A percentile compares a stretch with the other conserved stretches of the same genome.
Conservation (phyloP, 768 basidiomycete species). For the Chalciporus pseudorubinellus region DNA sequence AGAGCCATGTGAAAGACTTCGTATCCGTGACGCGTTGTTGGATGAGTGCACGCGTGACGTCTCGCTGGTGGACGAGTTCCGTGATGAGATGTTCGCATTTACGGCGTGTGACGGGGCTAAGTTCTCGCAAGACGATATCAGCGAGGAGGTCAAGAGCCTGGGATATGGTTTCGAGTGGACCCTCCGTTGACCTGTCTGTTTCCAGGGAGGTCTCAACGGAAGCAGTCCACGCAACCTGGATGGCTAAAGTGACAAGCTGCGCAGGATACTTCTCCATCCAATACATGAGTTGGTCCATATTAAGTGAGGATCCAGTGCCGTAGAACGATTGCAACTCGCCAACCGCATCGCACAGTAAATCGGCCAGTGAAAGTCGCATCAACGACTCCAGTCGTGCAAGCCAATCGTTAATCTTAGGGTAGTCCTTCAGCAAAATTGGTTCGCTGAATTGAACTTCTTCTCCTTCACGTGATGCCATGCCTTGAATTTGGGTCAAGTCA, state of each 20-base stretch:
- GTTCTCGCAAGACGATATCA: conserved; percentile 90
- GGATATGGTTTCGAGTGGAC: conserved; percentile 67
- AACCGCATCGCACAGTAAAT: conserved; percentile 76
- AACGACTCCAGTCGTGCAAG: conserved; percentile 85
- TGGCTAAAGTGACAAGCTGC: conserved; percentile 91
- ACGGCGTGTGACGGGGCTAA: conserved; percentile 85
- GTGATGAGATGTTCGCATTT: conserved; percentile 99
- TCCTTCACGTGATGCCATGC: conserved; percentile 94
- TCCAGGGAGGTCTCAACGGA: conserved; percentile 75
- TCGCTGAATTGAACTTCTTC: conserved; percentile 86
- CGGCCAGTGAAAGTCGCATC: conserved; percentile 89
- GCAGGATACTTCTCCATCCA: conserved; percentile 97
- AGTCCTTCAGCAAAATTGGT: conserved; percentile 87
- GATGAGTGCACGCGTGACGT: conserved; percentile 83
- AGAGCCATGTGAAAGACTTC: conserved; percentile 87
- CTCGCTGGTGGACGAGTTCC: conserved; percentile 96
- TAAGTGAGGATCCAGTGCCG: conserved; percentile 56
- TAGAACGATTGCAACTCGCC: conserved; percentile 80
- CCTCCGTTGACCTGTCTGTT: conserved; percentile 51
- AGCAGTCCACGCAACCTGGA: conserved; percentile 93
- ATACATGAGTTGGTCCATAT: conserved; percentile 65
- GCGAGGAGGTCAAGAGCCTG: conserved; percentile 93
- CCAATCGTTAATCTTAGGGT: conserved; percentile 99
- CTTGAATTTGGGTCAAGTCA: conserved; percentile 82
- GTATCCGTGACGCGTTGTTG: conserved; percentile 60